Evolutionary conservation across 2,329 filamentous ascomycete genomes (phyloP).

Genomic region (Stachybotrys chartarum): DNA sequence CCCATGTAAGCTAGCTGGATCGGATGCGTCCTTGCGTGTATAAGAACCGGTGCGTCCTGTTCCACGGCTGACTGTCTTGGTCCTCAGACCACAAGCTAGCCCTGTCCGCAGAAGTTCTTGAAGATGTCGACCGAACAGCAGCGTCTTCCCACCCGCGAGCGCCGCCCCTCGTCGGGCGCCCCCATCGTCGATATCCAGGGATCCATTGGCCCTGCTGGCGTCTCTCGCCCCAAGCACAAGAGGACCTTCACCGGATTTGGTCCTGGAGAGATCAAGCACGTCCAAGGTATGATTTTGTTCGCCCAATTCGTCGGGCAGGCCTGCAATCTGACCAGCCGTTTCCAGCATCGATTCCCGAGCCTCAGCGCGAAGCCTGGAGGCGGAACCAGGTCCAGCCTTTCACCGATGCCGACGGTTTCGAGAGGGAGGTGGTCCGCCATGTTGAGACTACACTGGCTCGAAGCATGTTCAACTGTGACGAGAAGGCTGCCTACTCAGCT

Average conservation of each 20-base stretch:
- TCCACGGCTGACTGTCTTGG: neutral
- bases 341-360: constrained; percentile 73
- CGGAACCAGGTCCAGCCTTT: constrained; percentile 61
- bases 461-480: constrained; percentile 97
- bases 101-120: neutral
- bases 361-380: constrained; percentile 74
- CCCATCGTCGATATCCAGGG: constrained; percentile 83
- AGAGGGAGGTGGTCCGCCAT: constrained; percentile 83
- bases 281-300: constrained; percentile 60
- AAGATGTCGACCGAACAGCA: constrained; percentile 27
- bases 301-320: neutral
- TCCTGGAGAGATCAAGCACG: constrained; percentile 81
- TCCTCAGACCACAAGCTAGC: neutral
- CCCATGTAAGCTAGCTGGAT: neutral
- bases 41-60: neutral
- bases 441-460: constrained; percentile 94
- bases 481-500: constrained; percentile 84
- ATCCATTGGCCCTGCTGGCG: constrained; percentile 77
- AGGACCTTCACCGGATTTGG: constrained; percentile 94
- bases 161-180: constrained; percentile 72
- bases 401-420: constrained; percentile 72
- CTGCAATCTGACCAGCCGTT: neutral
- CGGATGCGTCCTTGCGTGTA: neutral
- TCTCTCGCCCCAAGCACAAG: constrained; percentile 88
- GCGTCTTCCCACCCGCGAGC: constrained; percentile 55